These are phyloP conservation scores for Pichia cephalocereana DNA, from an alignment of 805 yeast genomes.

Conservation along the genomic window DNA sequence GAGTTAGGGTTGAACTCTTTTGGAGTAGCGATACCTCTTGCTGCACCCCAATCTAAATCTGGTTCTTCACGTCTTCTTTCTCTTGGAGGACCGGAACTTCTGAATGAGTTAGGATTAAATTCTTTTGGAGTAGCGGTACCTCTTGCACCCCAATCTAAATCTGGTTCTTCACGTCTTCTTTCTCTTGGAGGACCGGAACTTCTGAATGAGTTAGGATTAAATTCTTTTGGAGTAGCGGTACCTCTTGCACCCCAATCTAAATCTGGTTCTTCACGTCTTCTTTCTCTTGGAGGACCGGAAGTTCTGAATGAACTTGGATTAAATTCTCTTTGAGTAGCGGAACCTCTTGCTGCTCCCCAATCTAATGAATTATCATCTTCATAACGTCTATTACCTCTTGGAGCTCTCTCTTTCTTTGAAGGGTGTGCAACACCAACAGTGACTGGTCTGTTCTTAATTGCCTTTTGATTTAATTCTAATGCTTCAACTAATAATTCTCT, in stretches of 20 bases:
- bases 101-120: not conserved
- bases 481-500: constrained; percentile 43
- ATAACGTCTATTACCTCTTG: constrained; percentile 11
- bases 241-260: constrained; percentile 21
- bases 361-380: constrained; percentile 40
- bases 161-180: constrained; percentile 27
- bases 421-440: constrained; percentile 55
- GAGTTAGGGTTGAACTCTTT: constrained; percentile 22
- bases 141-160: constrained; percentile 44
- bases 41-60: constrained; percentile 51
- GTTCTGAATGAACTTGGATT: constrained; percentile 15
- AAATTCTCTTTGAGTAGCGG: constrained; percentile 16
- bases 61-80: constrained; percentile 25
- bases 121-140: constrained; percentile 9
- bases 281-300: constrained; percentile 22
- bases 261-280: not conserved
- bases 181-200: constrained; percentile 4
- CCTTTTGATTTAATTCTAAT: constrained; percentile 34
- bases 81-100: constrained; percentile 3
- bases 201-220: not conserved
- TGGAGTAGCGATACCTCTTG: constrained; percentile 24
- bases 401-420: constrained; percentile 30
- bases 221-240: constrained; percentile 1
- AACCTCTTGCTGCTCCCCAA: constrained; percentile 43
- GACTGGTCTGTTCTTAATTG: constrained; percentile 40